Evolutionary conservation across 345 rosid genomes (phyloP), one percentile per base, ranked within the genome.

Genomic region (Eucalyptus lansdowneana): DNA sequence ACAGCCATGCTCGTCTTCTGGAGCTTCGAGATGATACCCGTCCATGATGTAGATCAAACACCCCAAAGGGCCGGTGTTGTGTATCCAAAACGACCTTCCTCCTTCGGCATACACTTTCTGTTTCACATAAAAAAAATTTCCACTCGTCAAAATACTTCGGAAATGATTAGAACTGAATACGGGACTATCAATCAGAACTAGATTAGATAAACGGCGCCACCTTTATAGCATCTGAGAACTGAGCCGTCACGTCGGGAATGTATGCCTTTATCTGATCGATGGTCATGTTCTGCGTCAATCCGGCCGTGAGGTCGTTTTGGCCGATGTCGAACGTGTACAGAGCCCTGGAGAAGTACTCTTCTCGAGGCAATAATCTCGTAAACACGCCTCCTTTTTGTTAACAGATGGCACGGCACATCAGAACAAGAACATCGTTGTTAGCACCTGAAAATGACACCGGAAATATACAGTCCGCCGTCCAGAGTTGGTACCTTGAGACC

Each of bases 51-150:
- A 96, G 3, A 97, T 94, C n/a, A 95, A 87, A 89, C 99, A 97
- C 4, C 99, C 99, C 9, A 96, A 87, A 7, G 99, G 99, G 21
- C 94, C 98, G 15, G 99, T 95, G 88, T 95, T 97, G 90, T 97
- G 99, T 83, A 96, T 91, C 98, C 96, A 96, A 56, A 97, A 96
- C 53, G 93, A 90, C 89, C 97, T 94, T 56, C 97, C 99, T 87
- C 98, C 98, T 92, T 90, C 91, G 53, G 72, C 92, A 83, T 96
- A 96, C 67, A 94, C 86, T n/a, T 93, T 49, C 98, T 95, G 93
- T 49, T 85, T 37, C 5, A 4, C 45, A 76, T 76, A 65, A 50
- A 50, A 50, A 50, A 2, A 2, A 5, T 0, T 37, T 31, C 11
- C 13, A 4, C 47, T 37, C 15, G 24, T 76, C 31, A 7, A 54